Evolutionary conservation across 345 rosid species (phyloP).

Genomic region (Hibiscus mutabilis): DNA sequence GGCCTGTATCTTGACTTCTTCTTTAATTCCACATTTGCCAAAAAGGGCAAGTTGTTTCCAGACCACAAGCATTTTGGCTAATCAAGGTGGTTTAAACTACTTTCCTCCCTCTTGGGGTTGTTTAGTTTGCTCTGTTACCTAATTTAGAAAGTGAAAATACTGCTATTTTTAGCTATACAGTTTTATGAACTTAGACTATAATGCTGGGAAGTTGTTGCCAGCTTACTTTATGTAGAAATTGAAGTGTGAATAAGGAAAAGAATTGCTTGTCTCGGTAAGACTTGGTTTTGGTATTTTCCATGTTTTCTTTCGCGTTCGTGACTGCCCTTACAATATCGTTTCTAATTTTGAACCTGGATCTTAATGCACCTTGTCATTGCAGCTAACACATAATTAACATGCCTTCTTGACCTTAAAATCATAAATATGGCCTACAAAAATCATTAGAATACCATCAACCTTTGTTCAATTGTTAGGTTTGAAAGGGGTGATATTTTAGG

Average conservation of each 20-base stretch:
- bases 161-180: not conserved
- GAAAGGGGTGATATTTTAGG: constrained; percentile 11
- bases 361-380: no score
- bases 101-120: not conserved
- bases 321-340: no score
- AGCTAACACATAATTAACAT: no score
- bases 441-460: constrained; percentile 24
- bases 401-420: no score
- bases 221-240: not conserved
- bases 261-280: no score
- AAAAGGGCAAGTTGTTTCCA: not conserved
- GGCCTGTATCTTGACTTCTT: not conserved
- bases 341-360: no score
- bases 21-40: not conserved
- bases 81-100: not conserved
- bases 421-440: no score
- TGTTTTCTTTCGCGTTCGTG: no score
- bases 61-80: not conserved
- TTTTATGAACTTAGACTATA: not conserved
- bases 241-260: not conserved
- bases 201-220: constrained; percentile 1
- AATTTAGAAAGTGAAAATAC: not conserved
- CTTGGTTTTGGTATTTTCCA: not conserved
- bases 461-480: constrained; percentile 10
- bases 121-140: not conserved